Base-by-base conservation (phyloP, 495 filamentous ascomycete genomes). In the Physcia stellaris region DNA sequence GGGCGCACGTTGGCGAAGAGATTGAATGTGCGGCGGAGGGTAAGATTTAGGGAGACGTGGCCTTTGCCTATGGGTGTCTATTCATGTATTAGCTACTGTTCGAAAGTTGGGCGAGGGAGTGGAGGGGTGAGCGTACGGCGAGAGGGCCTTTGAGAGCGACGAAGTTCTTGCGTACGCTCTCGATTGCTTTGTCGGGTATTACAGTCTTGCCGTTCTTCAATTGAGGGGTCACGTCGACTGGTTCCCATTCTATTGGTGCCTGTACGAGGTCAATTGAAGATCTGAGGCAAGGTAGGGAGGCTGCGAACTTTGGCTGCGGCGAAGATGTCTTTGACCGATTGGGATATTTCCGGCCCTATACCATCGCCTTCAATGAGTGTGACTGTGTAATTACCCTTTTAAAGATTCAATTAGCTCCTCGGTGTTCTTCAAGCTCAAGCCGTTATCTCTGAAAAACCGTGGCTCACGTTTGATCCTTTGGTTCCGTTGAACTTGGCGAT, bases 1-100 rank as follows among this genome's bases (percentile, higher is more conserved):
- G 90, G 90, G 50, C 90, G 86, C 44, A 98, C 74, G 68, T 98
- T 98, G 64, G 90, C 90, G 62, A 98, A 98, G 54, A 98, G 86
- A 71, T 96, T 96, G 75, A 98, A 98, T 39, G 90, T 96, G 51
- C 90, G 80, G 49, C 90, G 86, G 54, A 98, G 85, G 46, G 90
- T 98, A 41, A 98, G 70, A 73, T 98, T 98, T 49, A 98, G 83
- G 36, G 90, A 98, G 56, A 98, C 92, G 63, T 98, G 90, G 53
- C 90, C 90, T 69, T 96, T 96, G 52, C 90, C 90, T 55, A 98
- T 79, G 39, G 90, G 90, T 16, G 92, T 98, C 86, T 93, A 39
- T 13, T 35, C 19, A 39, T n/a, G n/a, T n/a, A n/a, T n/a, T n/a
- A n/a, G n/a, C n/a, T n/a, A n/a, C n/a, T n/a, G n/a, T n/a, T n/a